Conservation (phyloP, 2,329 filamentous ascomycete genomes). For the Paecilomyces sp. region DNA sequence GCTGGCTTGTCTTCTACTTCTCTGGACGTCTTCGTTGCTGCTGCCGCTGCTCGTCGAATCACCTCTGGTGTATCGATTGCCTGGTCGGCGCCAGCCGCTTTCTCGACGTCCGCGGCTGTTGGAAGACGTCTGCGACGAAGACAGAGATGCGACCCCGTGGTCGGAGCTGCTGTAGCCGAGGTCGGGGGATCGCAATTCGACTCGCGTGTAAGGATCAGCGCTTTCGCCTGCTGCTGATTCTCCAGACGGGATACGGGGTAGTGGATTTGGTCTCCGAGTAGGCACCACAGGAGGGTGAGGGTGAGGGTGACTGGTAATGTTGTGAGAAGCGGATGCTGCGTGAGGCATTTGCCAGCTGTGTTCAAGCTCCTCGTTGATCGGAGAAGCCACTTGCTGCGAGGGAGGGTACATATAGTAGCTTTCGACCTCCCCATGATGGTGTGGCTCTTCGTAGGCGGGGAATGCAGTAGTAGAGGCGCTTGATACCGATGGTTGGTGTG, state of each 20-base stretch:
- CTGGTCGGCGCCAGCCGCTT: slow-evolving; percentile 22
- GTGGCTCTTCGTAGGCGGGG: background rate
- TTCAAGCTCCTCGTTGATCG: slow-evolving; percentile 10
- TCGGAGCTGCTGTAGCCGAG: slow-evolving; percentile 10
- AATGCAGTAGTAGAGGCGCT: slow-evolving; percentile 13
- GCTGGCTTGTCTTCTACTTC: background rate
- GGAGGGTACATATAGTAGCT: slow-evolving; percentile 8
- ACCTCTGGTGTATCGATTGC: background rate
- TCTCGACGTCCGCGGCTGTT: slow-evolving; percentile 8
- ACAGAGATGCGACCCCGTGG: slow-evolving; percentile 16
- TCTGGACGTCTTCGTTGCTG: slow-evolving; percentile 1
- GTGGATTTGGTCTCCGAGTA: slow-evolving; percentile 21
- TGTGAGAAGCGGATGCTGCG: background rate
- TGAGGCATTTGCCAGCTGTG: slow-evolving; percentile 8
- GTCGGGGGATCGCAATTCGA: slow-evolving; percentile 4
- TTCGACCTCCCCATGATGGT: background rate
- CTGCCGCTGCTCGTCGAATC: slow-evolving; percentile 6
- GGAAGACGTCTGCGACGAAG: slow-evolving; percentile 9
- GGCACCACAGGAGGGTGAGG: slow-evolving; percentile 12
- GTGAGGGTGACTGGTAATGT: slow-evolving; percentile 4
- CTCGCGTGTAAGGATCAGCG: slow-evolving; percentile 2
- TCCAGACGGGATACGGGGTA: slow-evolving; percentile 19
- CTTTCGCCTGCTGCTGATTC: slow-evolving; percentile 7
- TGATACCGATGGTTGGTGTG: slow-evolving; percentile 16
- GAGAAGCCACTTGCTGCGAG: slow-evolving; percentile 7